Evolutionary conservation across 2,329 filamentous ascomycete genomes (phyloP).

Genomic region (Fusarium tricinctum): DNA sequence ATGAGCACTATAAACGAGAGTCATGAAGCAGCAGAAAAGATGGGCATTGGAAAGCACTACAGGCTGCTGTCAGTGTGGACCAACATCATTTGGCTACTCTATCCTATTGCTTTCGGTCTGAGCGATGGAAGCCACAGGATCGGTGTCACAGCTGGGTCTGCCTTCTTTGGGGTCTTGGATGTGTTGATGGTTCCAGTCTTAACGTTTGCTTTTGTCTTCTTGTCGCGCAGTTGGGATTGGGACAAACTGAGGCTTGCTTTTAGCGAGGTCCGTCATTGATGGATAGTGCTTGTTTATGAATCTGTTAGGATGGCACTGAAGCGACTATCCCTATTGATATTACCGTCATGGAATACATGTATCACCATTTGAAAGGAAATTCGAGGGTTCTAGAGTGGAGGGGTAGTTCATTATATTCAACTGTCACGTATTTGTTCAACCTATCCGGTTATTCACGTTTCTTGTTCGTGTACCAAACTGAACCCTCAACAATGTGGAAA

Average conservation of each 20-base stretch:
- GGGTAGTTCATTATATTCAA: neutral
- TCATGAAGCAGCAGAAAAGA: constrained; percentile 1
- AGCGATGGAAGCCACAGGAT: neutral
- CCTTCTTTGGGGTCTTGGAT: constrained; percentile 5
- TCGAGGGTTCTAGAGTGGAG: too few species aligned
- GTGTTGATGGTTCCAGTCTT: neutral
- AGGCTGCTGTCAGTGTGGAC: neutral
- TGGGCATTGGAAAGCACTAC: constrained; percentile 1
- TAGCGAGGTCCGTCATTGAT: neutral
- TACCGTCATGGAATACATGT: too few species aligned
- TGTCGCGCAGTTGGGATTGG: constrained; percentile 2
- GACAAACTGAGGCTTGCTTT: constrained; percentile 1
- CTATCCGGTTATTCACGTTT: too few species aligned
- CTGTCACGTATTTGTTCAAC: too few species aligned
- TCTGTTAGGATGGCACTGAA: too few species aligned
- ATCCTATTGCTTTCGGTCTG: neutral
- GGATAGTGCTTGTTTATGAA: too few species aligned
- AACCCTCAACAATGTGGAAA: too few species aligned
- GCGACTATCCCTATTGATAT: too few species aligned
- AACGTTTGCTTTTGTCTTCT: neutral
- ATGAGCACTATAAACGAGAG: constrained; percentile 2
- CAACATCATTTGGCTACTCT: neutral
- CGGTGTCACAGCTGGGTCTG: neutral
- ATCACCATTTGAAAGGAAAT: too few species aligned
- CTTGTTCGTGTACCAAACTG: too few species aligned